phyloP scores from a whole-genome alignment of 2,329 filamentous ascomycete species.

The Aureobasidium pullulans region DNA sequence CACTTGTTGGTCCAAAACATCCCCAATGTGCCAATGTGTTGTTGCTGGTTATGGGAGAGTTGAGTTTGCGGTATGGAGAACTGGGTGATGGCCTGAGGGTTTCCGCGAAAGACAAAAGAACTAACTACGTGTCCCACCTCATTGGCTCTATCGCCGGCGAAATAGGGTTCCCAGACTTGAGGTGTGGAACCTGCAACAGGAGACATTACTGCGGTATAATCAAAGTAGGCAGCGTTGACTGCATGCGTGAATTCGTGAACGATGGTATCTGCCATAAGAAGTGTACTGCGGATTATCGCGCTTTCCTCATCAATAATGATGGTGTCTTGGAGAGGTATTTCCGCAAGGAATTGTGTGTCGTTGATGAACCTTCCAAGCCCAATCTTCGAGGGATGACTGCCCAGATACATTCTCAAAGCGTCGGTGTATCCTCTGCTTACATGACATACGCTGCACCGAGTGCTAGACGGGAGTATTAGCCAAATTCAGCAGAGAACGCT shows the following conservation, averaged over 20 bases:
- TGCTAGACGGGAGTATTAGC: not conserved
- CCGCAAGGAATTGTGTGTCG: not conserved
- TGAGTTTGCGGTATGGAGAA: not conserved
- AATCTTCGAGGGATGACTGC: not conserved
- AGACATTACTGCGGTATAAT: not conserved
- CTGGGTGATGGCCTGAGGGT: not conserved
- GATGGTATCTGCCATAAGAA: not conserved
- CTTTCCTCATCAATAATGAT: not conserved
- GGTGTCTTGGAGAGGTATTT: not conserved
- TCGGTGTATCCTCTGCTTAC: not conserved
- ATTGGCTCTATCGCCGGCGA: not conserved
- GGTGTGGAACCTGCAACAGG: no score
- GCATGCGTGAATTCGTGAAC: conserved; percentile 1
- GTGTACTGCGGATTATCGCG: not conserved
- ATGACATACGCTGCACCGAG: not conserved
- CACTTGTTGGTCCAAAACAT: not conserved
- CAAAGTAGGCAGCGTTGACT: not conserved
- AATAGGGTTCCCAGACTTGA: not conserved
- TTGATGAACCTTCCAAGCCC: not conserved
- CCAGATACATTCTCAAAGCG: not conserved
- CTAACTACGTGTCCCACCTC: not conserved
- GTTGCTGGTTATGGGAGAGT: not conserved
- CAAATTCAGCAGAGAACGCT: not conserved
- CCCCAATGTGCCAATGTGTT: not conserved
- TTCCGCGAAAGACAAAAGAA: not conserved